Base-by-base conservation (phyloP, 2,329 filamentous ascomycete genomes). In the Aspergillus sp. region DNA sequence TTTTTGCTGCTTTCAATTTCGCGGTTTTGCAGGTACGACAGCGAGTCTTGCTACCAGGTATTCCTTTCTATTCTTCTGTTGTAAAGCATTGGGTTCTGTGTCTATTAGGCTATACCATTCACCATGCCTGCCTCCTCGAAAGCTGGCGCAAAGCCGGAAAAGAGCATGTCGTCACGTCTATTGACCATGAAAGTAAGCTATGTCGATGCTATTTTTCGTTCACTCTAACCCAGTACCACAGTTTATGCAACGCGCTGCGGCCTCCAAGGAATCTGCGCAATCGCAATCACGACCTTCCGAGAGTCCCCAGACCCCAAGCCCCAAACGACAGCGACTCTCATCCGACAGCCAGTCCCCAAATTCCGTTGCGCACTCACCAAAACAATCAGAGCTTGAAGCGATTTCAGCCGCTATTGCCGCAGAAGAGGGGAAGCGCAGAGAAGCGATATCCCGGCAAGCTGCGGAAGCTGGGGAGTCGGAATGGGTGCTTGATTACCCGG, bases 171-270 rank as follows among this genome's bases (percentile, higher is more conserved):
- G 52, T 90, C 85, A 49, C 83, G 89, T 56, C 82, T 96, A 42
- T 76, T 94, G 62, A 90, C 86, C 34, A 96, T 95, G 89, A 94
- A 94, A 69, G 78, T 32, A 32, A 19, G 19, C 19, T 76, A 62
- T 28, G 56, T 45, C n/a, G 26, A 36, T 39, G 26, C 7, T 39
- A 12, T 27, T 12, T 12, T 28, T 8, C 19, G 9, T 10, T 39
- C 12, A 26, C 26, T 26, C 7, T 39, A 8, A 19, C 34, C 36
- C 19, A 26, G 40, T 42, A 29, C 36, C 29, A 5, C 9, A 82
- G 73, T 96, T 96, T 65, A 96, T 96, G 90, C 90, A 94, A 74
- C 81, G 90, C 59, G 86, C 86, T 52, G 85, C 82, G 43, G 81
- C 83, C 43, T 79, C 83, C 60, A 49, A 61, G 67, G 43, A 65